A percentile compares a stretch with the other conserved stretches of the same genome.
These are phyloP conservation scores for Arctostaphylos glauca DNA, from an alignment of 148 eudicot species.

Conservation along the genomic window DNA sequence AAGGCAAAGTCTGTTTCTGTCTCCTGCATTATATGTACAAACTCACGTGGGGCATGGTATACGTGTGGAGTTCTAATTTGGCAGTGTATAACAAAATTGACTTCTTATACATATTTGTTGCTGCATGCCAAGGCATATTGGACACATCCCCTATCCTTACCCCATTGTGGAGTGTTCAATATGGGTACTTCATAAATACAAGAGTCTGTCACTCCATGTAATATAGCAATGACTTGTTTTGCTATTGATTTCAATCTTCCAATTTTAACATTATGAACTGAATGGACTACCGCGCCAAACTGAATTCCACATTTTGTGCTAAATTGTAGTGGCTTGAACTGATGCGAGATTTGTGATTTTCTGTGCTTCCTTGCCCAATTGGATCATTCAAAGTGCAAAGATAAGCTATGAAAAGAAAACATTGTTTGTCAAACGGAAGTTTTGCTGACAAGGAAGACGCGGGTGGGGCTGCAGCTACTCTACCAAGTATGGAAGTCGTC, in stretches of 20 bases:
- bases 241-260: neutral
- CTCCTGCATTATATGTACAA: neutral
- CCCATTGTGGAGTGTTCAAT: neutral
- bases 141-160: neutral
- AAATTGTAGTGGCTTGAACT: neutral
- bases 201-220: neutral
- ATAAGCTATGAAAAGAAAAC: slow-evolving; percentile 39
- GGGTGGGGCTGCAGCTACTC: slow-evolving; percentile 20
- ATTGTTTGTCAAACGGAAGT: slow-evolving; percentile 16
- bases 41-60: neutral
- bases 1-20: too few relatives aligned
- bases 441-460: slow-evolving; percentile 20
- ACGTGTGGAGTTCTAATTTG: neutral
- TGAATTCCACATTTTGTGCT: neutral
- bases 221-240: neutral
- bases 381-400: slow-evolving; percentile 12
- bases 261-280: neutral
- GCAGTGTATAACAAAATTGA: neutral
- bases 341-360: neutral
- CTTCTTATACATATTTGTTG: neutral
- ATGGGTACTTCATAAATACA: neutral
- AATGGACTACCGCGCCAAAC: neutral
- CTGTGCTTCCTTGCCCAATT: neutral
- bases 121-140: neutral
- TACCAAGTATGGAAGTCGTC: slow-evolving; percentile 21